Percentiles rank a stretch among this genome's conserved stretches.
These are phyloP conservation scores for Arachnomyces sp. DNA, from an alignment of 2,329 filamentous ascomycete genomes.

Conservation along the genomic window DNA sequence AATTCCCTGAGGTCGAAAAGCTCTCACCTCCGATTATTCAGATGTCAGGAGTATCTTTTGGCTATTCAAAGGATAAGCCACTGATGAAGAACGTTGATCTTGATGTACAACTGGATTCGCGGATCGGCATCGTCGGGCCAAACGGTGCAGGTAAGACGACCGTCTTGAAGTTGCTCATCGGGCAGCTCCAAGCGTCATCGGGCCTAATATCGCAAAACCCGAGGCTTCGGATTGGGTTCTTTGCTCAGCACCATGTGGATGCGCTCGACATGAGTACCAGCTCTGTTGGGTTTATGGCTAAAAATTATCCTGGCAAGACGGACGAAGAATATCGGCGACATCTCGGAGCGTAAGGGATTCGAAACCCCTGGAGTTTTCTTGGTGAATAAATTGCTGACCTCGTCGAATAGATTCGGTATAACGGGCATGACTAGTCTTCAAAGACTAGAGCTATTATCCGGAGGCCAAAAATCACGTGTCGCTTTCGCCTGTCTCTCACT, in stretches of 20 bases:
- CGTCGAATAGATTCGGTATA: slow-evolving; percentile 48
- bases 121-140: slow-evolving; percentile 97
- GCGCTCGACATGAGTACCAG: slow-evolving; percentile 82
- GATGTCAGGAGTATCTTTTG: slow-evolving; percentile 88
- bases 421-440: slow-evolving; percentile 95
- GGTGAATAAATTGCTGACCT: slow-evolving; percentile 34
- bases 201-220: slow-evolving; percentile 85
- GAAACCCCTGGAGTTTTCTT: slow-evolving; percentile 3
- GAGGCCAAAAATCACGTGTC: slow-evolving; percentile 96
- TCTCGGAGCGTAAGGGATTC: slow-evolving; percentile 66
- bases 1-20: slow-evolving; percentile 96
- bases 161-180: slow-evolving; percentile 93
- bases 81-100: slow-evolving; percentile 83
- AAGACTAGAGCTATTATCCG: slow-evolving; percentile 88
- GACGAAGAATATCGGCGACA: slow-evolving; percentile 97
- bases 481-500: slow-evolving; percentile 95
- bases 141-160: slow-evolving; percentile 99
- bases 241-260: slow-evolving; percentile 97
- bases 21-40: slow-evolving; percentile 95
- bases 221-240: slow-evolving; percentile 86
- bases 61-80: slow-evolving; percentile 71
- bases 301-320: slow-evolving; percentile 77
- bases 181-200: slow-evolving; percentile 65
- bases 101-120: slow-evolving; percentile 94
- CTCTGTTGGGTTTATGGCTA: slow-evolving; percentile 94